phyloP scores from a whole-genome alignment of 176 grass and related monocot species.

The Olyra latifolia region DNA sequence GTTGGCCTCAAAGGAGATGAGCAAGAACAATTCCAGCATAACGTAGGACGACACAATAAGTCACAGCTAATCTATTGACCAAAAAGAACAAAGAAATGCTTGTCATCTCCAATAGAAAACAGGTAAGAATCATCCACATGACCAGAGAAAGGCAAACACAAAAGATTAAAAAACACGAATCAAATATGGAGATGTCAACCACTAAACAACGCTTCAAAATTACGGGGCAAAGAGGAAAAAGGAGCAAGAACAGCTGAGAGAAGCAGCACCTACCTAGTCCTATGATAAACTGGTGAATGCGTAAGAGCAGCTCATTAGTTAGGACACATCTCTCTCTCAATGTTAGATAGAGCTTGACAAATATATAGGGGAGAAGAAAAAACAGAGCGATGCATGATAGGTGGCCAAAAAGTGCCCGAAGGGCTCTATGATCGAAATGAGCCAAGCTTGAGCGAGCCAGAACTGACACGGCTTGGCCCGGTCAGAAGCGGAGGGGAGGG shows the following conservation, averaged over 20 bases:
- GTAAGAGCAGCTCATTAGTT: conserved; percentile 41
- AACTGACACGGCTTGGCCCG: too few species aligned
- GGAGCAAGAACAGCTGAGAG: conserved; percentile 27
- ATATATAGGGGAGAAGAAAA: conserved; percentile 40
- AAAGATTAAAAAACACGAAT: neutral
- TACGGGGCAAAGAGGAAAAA: neutral
- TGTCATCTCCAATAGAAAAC: conserved; percentile 10
- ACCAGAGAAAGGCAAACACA: neutral
- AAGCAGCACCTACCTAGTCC: conserved; percentile 12
- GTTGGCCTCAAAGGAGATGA: conserved; percentile 15
- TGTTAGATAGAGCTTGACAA: conserved; percentile 33
- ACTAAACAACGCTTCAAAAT: conserved; percentile 26
- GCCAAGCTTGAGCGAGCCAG: too few species aligned
- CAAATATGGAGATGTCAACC: conserved; percentile 25
- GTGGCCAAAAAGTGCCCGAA: conserved; percentile 29
- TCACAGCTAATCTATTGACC: conserved; percentile 1
- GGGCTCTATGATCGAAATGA: too few species aligned
- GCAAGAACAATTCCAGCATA: conserved; percentile 21
- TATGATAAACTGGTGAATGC: conserved; percentile 3
- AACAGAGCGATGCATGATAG: conserved; percentile 18
- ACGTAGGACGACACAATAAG: conserved; percentile 18
- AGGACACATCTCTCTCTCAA: conserved; percentile 17
- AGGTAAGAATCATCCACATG: conserved; percentile 15
- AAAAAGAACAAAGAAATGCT: conserved; percentile 26
- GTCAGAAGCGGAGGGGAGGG: too few species aligned